Evolutionary conservation across 441 rosid species (phyloP).

Genomic region (Daphne laureola): DNA sequence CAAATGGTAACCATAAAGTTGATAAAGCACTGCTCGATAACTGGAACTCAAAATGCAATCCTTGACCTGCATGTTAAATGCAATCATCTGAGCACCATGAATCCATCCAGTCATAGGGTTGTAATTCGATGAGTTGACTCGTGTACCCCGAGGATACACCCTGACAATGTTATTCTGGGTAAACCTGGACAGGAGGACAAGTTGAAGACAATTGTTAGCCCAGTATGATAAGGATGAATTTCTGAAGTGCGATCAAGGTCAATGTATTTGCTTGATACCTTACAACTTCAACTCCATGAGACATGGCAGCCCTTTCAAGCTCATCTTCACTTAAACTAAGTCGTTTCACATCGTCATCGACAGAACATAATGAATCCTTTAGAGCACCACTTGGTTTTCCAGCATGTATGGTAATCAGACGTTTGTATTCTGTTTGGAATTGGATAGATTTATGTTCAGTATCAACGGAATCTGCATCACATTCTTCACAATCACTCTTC

Average conservation of each 20-base stretch:
- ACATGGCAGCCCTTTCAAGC: slow-evolving; percentile 43
- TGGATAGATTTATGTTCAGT: slow-evolving; percentile 24
- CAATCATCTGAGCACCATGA: slow-evolving; percentile 67
- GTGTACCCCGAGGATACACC: slow-evolving; percentile 57
- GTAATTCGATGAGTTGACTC: slow-evolving; percentile 58
- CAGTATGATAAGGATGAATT: not conserved
- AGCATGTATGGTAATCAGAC: slow-evolving; percentile 55
- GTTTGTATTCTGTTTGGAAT: slow-evolving; percentile 29
- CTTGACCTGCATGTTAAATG: slow-evolving; percentile 54
- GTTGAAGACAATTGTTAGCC: not conserved
- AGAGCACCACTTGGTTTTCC: slow-evolving; percentile 58
- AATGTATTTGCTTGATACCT: slow-evolving; percentile 23
- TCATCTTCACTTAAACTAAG: slow-evolving; percentile 60
- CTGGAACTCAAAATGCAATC: not conserved
- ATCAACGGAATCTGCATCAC: slow-evolving; percentile 29
- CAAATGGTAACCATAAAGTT: not conserved
- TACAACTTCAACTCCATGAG: slow-evolving; percentile 44
- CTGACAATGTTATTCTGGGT: slow-evolving; percentile 50
- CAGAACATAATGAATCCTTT: slow-evolving; percentile 34
- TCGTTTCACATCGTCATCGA: slow-evolving; percentile 38
- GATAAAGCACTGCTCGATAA: not conserved
- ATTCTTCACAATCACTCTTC: slow-evolving; percentile 41
- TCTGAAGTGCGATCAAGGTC: not conserved
- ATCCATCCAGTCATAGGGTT: slow-evolving; percentile 56
- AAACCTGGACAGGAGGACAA: slow-evolving; percentile 28